These are phyloP conservation scores for Ceratocystis cubensis DNA, from an alignment of 2,329 filamentous ascomycete genomes.

Conservation along the genomic window DNA sequence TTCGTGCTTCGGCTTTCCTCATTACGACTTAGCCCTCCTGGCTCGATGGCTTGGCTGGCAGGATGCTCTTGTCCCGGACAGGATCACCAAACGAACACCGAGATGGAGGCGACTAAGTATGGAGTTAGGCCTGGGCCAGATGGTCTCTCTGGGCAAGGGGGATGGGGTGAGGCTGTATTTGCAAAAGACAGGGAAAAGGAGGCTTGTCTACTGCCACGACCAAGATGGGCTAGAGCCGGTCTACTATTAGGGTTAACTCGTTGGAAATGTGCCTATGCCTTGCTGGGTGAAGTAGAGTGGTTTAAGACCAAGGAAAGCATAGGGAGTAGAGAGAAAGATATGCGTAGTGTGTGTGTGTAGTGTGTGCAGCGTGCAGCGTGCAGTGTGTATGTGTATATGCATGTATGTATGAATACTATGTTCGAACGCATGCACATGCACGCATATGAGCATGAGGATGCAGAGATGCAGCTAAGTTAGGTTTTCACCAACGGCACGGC, in stretches of 20 bases:
- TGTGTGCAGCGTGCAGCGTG: too few relatives aligned
- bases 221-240: neutral
- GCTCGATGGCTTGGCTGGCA: neutral
- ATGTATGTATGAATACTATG: too few relatives aligned
- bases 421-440: too few relatives aligned
- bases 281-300: neutral
- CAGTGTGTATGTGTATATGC: too few relatives aligned
- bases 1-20: neutral
- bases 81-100: conserved; percentile 9
- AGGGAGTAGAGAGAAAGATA: neutral
- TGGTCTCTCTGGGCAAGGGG: neutral
- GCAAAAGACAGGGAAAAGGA: too few relatives aligned
- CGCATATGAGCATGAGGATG: too few relatives aligned
- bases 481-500: too few relatives aligned
- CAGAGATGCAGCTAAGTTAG: too few relatives aligned
- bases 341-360: neutral
- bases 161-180: neutral
- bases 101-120: neutral
- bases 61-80: neutral
- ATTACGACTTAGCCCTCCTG: neutral
- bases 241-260: neutral
- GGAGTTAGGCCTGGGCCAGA: neutral
- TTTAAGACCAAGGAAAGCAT: neutral
- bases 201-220: neutral
- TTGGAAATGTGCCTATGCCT: too few relatives aligned